These are phyloP conservation scores for Apophysomyces trapeziformis DNA, from an alignment of 371 early-diverging fungal genomes.

Conservation along the genomic window DNA sequence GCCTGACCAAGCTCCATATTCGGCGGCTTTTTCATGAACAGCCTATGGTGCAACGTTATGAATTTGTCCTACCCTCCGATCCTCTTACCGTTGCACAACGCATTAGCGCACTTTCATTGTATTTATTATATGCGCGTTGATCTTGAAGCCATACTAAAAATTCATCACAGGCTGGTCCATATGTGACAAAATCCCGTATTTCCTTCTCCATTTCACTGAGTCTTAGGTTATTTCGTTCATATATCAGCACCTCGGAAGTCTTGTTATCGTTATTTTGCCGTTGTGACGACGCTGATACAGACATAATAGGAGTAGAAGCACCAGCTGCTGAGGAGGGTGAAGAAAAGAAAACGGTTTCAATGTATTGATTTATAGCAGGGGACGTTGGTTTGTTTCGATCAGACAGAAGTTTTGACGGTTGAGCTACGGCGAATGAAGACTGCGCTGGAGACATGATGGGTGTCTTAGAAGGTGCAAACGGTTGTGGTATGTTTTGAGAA, in stretches of 20 bases:
- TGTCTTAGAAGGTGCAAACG: not conserved
- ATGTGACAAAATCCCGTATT: constrained; percentile 27
- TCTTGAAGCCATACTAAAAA: constrained; percentile 41
- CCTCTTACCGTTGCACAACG: constrained; percentile 29
- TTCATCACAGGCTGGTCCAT: constrained; percentile 48
- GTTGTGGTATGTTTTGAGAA: not conserved
- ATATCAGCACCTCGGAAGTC: constrained; percentile 5
- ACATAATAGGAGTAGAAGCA: not conserved
- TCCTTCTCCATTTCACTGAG: constrained; percentile 33
- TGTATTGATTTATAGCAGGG: not conserved
- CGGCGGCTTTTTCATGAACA: constrained; percentile 22
- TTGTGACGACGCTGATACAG: constrained; percentile 9
- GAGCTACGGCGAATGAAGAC: not conserved
- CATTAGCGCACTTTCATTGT: constrained; percentile 35
- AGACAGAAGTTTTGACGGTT: not conserved
- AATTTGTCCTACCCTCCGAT: not conserved
- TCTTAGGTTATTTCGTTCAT: constrained; percentile 28
- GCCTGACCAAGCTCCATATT: constrained; percentile 39
- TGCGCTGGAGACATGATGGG: not conserved
- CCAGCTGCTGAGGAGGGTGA: not conserved
- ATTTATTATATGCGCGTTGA: constrained; percentile 31
- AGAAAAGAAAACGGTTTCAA: not conserved
- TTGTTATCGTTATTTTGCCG: not conserved
- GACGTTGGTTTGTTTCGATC: not conserved
- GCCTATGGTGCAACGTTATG: constrained; percentile 11